Evolutionary conservation across 2,329 filamentous ascomycete genomes (phyloP).

Genomic region (Colletotrichum plurivorum): DNA sequence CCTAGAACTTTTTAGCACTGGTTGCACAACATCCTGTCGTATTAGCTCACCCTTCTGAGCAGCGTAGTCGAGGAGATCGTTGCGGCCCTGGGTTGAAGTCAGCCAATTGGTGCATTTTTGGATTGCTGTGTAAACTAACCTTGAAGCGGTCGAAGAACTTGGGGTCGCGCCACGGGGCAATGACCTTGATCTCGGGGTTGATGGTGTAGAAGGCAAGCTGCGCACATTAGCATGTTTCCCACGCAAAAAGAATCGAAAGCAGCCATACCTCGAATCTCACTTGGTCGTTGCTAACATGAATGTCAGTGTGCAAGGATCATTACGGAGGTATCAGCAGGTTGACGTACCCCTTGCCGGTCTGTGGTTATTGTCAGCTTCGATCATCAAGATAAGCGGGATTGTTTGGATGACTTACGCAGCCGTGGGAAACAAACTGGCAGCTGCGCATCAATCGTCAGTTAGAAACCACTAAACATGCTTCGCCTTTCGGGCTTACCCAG

Average conservation of each 20-base stretch:
- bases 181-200: constrained; percentile 68
- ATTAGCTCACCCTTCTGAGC: constrained; percentile 59
- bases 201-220: constrained; percentile 53
- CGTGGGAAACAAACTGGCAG: constrained; percentile 60
- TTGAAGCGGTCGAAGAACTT: constrained; percentile 79
- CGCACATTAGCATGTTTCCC: constrained; percentile 18
- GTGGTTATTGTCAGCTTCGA: not conserved
- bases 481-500: not conserved
- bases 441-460: constrained; percentile 39
- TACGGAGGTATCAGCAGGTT: too few relatives aligned
- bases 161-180: constrained; percentile 81
- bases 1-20: constrained; percentile 42
- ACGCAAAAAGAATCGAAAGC: not conserved
- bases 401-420: constrained; percentile 53
- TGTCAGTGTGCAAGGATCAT: too few relatives aligned
- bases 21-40: too few relatives aligned
- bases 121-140: constrained; percentile 40
- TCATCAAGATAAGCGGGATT: constrained; percentile 1
- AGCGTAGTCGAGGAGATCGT: constrained; percentile 82
- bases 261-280: constrained; percentile 50
- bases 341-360: constrained; percentile 33
- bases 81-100: constrained; percentile 64
- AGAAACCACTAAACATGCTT: not conserved
- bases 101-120: not conserved
- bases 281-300: constrained; percentile 46